phyloP scores from a whole-genome alignment of 192 early-diverging fungal genomes.

The Pilaira anomala region DNA sequence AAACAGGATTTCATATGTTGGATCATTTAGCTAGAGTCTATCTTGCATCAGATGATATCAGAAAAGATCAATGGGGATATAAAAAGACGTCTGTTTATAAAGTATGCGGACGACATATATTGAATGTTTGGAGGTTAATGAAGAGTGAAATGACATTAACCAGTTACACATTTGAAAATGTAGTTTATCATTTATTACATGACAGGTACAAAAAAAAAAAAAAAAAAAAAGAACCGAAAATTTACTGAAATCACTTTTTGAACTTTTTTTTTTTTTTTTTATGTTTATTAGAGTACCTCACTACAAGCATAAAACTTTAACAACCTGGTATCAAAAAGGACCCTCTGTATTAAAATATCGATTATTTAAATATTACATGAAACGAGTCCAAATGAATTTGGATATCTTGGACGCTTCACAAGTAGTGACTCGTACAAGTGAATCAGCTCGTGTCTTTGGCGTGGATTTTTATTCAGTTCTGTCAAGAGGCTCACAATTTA shows the following conservation, averaged over 20 bases:
- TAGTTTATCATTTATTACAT: constrained; percentile 68
- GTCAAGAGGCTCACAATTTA: constrained; percentile 88
- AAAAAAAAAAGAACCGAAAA: no score
- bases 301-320: constrained; percentile 54
- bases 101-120: constrained; percentile 70
- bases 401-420: constrained; percentile 71
- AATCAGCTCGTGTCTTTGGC: constrained; percentile 89
- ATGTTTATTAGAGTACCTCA: constrained; percentile 70
- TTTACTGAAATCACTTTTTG: no score
- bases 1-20: constrained; percentile 28
- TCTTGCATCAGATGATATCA: not conserved
- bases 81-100: constrained; percentile 62
- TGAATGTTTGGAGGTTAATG: constrained; percentile 90
- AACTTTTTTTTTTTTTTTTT: no score
- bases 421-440: constrained; percentile 66
- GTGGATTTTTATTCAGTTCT: constrained; percentile 86
- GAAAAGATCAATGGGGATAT: constrained; percentile 51
- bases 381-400: constrained; percentile 62
- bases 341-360: constrained; percentile 53
- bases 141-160: constrained; percentile 71
- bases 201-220: constrained; percentile 61
- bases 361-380: constrained; percentile 62
- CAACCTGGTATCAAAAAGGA: constrained; percentile 61
- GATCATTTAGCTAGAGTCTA: constrained; percentile 27
- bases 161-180: constrained; percentile 77